These are phyloP conservation scores for Tetrapisispora arboricola DNA, from an alignment of 805 yeast species.

Conservation along the genomic window DNA sequence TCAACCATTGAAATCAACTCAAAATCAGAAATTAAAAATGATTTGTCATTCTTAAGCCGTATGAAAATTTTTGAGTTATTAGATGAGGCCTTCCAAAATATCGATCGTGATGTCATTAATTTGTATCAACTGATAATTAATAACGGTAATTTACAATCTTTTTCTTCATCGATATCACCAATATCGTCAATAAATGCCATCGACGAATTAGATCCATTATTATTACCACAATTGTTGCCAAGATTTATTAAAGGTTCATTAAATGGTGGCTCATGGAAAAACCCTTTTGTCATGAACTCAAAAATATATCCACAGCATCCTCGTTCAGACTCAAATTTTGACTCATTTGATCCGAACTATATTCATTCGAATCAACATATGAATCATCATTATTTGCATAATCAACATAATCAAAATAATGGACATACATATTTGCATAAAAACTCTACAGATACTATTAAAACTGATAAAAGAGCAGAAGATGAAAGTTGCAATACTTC, in stretches of 20 bases:
- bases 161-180: constrained; percentile 1
- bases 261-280: constrained; percentile 71
- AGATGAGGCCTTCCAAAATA: constrained; percentile 21
- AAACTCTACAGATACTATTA: not conserved
- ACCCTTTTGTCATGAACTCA: constrained; percentile 36
- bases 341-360: not conserved
- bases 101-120: constrained; percentile 21
- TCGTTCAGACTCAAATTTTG: not conserved
- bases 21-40: not conserved
- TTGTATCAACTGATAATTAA: constrained; percentile 17
- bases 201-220: not conserved
- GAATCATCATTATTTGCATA: not conserved
- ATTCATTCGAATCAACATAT: not conserved
- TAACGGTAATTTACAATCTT: not conserved
- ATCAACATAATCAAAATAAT: not conserved
- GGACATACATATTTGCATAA: not conserved
- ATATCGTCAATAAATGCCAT: not conserved
- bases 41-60: not conserved
- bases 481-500: not conserved
- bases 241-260: constrained; percentile 55
- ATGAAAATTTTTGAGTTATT: not conserved
- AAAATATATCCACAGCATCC: not conserved
- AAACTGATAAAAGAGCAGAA: not conserved
- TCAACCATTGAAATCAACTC: not conserved
- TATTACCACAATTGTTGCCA: constrained; percentile 57